Evolutionary conservation across 768 basidiomycete genomes (phyloP).

Genomic region (Bullera alba): DNA sequence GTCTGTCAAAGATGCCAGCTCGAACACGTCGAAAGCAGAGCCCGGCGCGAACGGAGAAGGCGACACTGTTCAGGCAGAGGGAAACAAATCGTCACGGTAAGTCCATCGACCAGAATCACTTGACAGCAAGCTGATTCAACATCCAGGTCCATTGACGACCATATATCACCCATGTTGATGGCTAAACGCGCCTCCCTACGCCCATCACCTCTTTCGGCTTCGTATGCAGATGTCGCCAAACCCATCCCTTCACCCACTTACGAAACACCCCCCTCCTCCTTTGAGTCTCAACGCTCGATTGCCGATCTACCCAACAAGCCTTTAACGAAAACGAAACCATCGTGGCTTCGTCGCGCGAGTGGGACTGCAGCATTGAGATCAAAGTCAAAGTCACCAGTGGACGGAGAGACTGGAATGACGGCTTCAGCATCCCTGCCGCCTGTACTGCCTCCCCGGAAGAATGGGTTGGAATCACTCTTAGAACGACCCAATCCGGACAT

Average conservation of each 20-base stretch:
- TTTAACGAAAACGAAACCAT: slow-evolving; percentile 27
- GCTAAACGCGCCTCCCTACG: slow-evolving; percentile 35
- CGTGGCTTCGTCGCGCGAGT: slow-evolving; percentile 33
- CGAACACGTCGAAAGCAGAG: slow-evolving; percentile 5
- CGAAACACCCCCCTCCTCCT: slow-evolving; percentile 5
- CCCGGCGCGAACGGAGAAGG: too few species aligned
- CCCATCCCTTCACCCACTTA: slow-evolving; percentile 6
- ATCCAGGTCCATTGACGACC: neutral
- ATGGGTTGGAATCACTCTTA: neutral
- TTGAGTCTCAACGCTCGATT: slow-evolving; percentile 14
- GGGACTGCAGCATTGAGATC: slow-evolving; percentile 21
- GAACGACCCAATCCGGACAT: too few species aligned
- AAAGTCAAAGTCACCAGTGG: slow-evolving; percentile 24
- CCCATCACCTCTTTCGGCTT: slow-evolving; percentile 27
- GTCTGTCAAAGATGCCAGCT: neutral
- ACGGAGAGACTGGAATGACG: slow-evolving; percentile 15
- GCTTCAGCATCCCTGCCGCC: slow-evolving; percentile 25
- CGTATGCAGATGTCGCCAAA: slow-evolving; percentile 30
- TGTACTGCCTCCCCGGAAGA: slow-evolving; percentile 25
- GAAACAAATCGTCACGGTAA: neutral
- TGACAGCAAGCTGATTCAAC: neutral
- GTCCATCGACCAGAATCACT: neutral
- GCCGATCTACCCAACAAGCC: slow-evolving; percentile 15
- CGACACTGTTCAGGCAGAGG: too few species aligned
- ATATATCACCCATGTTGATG: slow-evolving; percentile 9